Percentiles rank a stretch among this genome's conserved stretches.
Evolutionary conservation across 2,329 filamentous ascomycete species (phyloP).

Genomic region (Cladophialophora psammophila): DNA sequence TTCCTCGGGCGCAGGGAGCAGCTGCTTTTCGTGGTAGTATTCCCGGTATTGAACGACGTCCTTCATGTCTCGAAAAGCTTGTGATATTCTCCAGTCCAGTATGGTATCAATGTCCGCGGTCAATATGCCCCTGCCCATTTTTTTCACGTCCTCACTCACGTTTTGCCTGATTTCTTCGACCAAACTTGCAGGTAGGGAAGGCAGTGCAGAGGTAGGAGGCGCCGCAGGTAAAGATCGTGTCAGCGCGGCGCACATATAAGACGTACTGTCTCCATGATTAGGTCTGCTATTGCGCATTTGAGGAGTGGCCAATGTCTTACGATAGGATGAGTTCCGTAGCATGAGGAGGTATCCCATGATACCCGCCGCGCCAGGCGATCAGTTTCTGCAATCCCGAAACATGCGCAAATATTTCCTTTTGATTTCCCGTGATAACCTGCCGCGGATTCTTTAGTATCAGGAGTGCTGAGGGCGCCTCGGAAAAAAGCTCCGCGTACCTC

Average conservation of each 20-base stretch:
- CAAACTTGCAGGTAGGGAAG: conserved; percentile 18
- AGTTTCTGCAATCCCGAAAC: conserved; percentile 29
- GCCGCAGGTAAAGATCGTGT: conserved; percentile 25
- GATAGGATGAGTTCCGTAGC: conserved; percentile 28
- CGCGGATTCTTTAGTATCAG: neutral
- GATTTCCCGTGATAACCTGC: conserved; percentile 29
- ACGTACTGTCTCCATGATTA: conserved; percentile 20
- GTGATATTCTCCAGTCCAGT: conserved; percentile 30
- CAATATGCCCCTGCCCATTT: conserved; percentile 26
- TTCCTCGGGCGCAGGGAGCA: conserved; percentile 20
- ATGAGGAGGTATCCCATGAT: conserved; percentile 28
- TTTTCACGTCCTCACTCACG: conserved; percentile 22
- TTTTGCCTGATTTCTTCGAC: conserved; percentile 26
- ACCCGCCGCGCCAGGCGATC: conserved; percentile 29
- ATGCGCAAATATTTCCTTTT: conserved; percentile 29
- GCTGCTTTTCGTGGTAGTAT: conserved; percentile 30
- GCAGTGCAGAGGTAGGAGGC: conserved; percentile 25
- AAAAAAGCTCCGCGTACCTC: conserved; percentile 19
- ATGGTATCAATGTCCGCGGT: conserved; percentile 21
- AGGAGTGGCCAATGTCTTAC: conserved; percentile 10
- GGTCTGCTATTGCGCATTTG: neutral
- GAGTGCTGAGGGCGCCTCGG: neutral
- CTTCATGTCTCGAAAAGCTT: conserved; percentile 29
- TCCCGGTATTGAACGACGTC: conserved; percentile 31
- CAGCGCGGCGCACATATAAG: conserved; percentile 31